Evolutionary conservation across 768 basidiomycete genomes (phyloP).

Genomic region (Neoboletus magnificus): DNA sequence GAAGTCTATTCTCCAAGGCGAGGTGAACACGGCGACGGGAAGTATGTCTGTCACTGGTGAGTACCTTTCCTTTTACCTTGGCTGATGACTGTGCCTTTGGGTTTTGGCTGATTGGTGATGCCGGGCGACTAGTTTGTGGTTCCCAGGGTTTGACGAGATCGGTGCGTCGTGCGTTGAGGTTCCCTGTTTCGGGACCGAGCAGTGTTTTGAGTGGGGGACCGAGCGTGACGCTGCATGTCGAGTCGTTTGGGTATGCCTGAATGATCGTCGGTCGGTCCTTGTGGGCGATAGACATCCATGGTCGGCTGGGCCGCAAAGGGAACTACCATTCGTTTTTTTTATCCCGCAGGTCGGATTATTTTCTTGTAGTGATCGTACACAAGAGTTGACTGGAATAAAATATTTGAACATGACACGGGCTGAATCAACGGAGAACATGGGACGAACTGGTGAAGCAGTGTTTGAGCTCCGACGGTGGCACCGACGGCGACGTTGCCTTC

Average conservation of each 20-base stretch:
- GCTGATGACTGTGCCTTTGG: no score
- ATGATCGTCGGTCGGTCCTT: background rate
- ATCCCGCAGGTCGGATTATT: background rate
- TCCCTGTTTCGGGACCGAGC: conserved; percentile 29
- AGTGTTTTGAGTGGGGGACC: conserved; percentile 35
- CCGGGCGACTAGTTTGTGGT: conserved; percentile 43
- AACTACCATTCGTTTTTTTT: background rate
- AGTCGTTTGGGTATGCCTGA: conserved; percentile 42
- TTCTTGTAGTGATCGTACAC: background rate
- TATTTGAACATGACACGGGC: background rate
- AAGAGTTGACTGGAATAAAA: background rate
- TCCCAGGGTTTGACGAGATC: conserved; percentile 37
- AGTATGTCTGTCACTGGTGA: conserved; percentile 48
- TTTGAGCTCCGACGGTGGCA: conserved; percentile 4
- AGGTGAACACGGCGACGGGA: conserved; percentile 35
- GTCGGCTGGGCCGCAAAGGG: no score
- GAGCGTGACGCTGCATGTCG: conserved; percentile 37
- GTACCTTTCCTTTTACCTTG: conserved; percentile 5
- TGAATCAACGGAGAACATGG: no score
- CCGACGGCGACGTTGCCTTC: background rate
- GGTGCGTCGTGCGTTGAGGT: conserved; percentile 40
- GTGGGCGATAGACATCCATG: no score
- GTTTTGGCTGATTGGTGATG: background rate
- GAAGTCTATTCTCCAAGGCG: conserved; percentile 32
- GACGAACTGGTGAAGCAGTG: background rate